phyloP scores from a whole-genome alignment of 129 eudicot species.

The Centrapalus pauciflorus region DNA sequence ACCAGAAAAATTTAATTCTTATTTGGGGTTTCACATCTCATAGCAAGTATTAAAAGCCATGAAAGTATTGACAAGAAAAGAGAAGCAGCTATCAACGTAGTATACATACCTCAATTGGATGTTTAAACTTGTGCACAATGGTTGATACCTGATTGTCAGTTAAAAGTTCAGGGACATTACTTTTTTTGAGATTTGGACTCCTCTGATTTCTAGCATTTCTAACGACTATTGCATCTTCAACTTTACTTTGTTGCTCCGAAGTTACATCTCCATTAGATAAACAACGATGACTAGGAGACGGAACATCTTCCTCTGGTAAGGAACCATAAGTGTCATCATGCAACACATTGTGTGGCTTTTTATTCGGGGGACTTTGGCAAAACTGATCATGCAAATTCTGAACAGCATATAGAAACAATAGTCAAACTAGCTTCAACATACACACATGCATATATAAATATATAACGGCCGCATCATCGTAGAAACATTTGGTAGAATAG shows the following conservation, averaged over 20 bases:
- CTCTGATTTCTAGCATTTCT: conserved; percentile 22
- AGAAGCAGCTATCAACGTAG: conserved; percentile 16
- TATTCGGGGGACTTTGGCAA: conserved; percentile 36
- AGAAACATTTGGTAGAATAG: too few relatives aligned
- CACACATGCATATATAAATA: neutral
- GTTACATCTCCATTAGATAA: conserved; percentile 13
- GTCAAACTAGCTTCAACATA: conserved; percentile 2
- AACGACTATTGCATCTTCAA: conserved; percentile 15
- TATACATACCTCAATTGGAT: conserved; percentile 52
- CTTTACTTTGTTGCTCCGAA: conserved; percentile 35
- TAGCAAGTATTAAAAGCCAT: neutral
- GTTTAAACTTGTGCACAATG: conserved; percentile 22
- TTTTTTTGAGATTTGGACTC: conserved; percentile 27
- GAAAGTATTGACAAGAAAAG: neutral
- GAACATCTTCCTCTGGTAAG: conserved; percentile 15
- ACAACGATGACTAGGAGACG: conserved; percentile 28
- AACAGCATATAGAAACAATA: conserved; percentile 10
- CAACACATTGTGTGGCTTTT: conserved; percentile 5
- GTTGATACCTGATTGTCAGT: conserved; percentile 8
- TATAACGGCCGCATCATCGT: too few relatives aligned
- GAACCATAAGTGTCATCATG: conserved; percentile 12
- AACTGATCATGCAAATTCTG: conserved; percentile 40
- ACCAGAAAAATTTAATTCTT: neutral
- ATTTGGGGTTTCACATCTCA: neutral
- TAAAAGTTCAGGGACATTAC: conserved; percentile 5